Evolutionary conservation across 768 basidiomycete genomes (phyloP).

Genomic region (Termitomyces sp.): DNA sequence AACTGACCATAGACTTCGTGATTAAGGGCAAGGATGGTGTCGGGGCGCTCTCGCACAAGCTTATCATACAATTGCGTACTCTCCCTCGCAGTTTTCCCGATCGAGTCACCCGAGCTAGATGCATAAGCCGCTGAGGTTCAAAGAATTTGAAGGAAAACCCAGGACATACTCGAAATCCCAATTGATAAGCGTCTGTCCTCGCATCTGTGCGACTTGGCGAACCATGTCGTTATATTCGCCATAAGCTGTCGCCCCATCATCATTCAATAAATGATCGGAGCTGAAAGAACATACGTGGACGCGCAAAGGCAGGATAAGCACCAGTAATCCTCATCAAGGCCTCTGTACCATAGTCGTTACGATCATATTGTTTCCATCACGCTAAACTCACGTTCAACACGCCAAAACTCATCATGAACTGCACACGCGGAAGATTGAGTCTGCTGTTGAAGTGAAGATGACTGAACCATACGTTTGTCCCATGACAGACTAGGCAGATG

Average conservation of each 20-base stretch:
- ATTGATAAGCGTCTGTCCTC: conserved; percentile 27
- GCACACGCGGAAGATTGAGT: neutral
- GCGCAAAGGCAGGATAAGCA: conserved; percentile 32
- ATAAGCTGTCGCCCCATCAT: conserved; percentile 24
- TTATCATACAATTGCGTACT: conserved; percentile 21
- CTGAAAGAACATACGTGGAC: conserved; percentile 29
- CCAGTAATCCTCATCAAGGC: conserved; percentile 35
- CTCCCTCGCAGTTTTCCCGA: conserved; percentile 18
- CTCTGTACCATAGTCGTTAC: conserved; percentile 19
- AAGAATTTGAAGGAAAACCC: neutral
- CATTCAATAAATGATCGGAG: neutral
- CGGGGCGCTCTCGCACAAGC: conserved; percentile 17
- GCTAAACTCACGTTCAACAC: conserved; percentile 27
- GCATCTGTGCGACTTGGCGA: conserved; percentile 23
- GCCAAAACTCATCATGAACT: conserved; percentile 33
- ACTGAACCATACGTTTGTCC: conserved; percentile 26
- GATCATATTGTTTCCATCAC: too few species aligned
- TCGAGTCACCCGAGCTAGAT: conserved; percentile 25
- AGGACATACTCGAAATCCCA: conserved; percentile 37
- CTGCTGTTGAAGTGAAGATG: too few species aligned
- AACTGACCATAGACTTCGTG: conserved; percentile 29
- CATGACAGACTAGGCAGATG: conserved; percentile 26
- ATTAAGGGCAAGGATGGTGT: conserved; percentile 28
- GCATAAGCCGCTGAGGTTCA: neutral
- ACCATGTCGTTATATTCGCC: conserved; percentile 39